A percentile compares a stretch with the other conserved stretches of the same genome.
These are phyloP conservation scores for Chlorella sorokiniana DNA, from an alignment of 139 green algal genomes.

Conservation along the genomic window DNA sequence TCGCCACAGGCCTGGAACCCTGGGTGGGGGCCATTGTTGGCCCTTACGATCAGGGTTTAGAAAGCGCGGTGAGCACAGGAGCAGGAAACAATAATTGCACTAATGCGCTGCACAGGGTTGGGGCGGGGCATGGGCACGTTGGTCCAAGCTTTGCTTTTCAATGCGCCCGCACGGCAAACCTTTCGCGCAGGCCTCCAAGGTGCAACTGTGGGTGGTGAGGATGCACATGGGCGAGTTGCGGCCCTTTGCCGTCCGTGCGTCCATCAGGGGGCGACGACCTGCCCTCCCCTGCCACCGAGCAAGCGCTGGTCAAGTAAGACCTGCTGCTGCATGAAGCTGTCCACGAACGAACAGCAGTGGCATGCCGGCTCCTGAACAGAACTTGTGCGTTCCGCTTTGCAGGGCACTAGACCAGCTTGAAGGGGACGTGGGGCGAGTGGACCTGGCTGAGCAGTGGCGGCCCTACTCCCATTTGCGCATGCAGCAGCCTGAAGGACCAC, in stretches of 20 bases:
- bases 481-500: conserved; percentile 30
- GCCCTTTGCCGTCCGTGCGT: conserved; percentile 44
- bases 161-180: too few relatives aligned
- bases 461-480: conserved; percentile 52
- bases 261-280: background rate
- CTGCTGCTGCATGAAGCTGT: too few relatives aligned
- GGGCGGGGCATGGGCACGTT: background rate
- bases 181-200: conserved; percentile 12
- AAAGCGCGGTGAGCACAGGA: conserved; percentile 36
- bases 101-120: background rate
- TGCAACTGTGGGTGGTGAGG: conserved; percentile 52
- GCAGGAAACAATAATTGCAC: background rate
- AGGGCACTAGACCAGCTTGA: conserved; percentile 38
- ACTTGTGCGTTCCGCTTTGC: background rate
- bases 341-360: too few relatives aligned
- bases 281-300: conserved; percentile 4
- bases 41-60: conserved; percentile 77
- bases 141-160: background rate
- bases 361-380: too few relatives aligned
- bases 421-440: conserved; percentile 51
- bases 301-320: conserved; percentile 6
- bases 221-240: conserved; percentile 31
- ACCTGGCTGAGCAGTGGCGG: conserved; percentile 63
- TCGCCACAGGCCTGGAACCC: conserved; percentile 61
- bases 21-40: conserved; percentile 83